These are phyloP conservation scores for Globisporangium polare DNA, from an alignment of 352 stramenopile species.

Conservation along the genomic window DNA sequence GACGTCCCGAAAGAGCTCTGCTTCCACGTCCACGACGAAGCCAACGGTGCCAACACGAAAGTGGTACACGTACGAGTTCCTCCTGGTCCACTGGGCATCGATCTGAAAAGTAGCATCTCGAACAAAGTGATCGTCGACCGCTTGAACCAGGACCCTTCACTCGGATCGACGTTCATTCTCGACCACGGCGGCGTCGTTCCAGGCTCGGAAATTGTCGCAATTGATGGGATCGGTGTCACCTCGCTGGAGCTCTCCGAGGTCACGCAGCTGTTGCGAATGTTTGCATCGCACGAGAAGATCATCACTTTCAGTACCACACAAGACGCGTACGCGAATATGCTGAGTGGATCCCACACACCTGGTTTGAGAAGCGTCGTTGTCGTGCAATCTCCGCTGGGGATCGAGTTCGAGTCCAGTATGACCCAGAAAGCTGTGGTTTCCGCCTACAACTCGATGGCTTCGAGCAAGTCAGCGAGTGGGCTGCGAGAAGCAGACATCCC, in stretches of 20 bases:
- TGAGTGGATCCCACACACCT: slow-evolving; percentile 16
- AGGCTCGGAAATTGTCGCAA: slow-evolving; percentile 43
- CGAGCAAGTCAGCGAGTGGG: slow-evolving; percentile 12
- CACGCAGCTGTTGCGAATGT: slow-evolving; percentile 29
- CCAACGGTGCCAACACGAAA: slow-evolving; percentile 21
- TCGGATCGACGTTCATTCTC: slow-evolving; percentile 33
- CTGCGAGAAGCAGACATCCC: slow-evolving; percentile 25
- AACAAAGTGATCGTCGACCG: slow-evolving; percentile 44
- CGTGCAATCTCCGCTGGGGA: slow-evolving; percentile 22
- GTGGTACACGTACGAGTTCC: slow-evolving; percentile 34
- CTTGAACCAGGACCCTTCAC: slow-evolving; percentile 29
- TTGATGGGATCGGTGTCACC: slow-evolving; percentile 46
- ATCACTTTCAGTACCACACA: slow-evolving; percentile 56
- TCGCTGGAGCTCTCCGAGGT: slow-evolving; percentile 31
- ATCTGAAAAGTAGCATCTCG: slow-evolving; percentile 38
- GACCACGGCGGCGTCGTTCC: slow-evolving; percentile 41
- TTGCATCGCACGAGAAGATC: slow-evolving; percentile 40
- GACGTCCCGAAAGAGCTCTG: slow-evolving; percentile 33
- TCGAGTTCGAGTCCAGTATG: slow-evolving; percentile 27
- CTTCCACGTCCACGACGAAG: slow-evolving; percentile 19
- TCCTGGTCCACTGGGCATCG: slow-evolving; percentile 45
- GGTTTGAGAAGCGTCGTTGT: slow-evolving; percentile 18
- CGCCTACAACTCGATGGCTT: slow-evolving; percentile 9
- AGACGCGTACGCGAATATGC: slow-evolving; percentile 30
- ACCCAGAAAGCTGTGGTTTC: slow-evolving; percentile 19